Percentiles rank a stretch among this genome's conserved stretches.
Conservation (phyloP, 257 asterid genomes). For the Nicotiana tomentosiformis region DNA sequence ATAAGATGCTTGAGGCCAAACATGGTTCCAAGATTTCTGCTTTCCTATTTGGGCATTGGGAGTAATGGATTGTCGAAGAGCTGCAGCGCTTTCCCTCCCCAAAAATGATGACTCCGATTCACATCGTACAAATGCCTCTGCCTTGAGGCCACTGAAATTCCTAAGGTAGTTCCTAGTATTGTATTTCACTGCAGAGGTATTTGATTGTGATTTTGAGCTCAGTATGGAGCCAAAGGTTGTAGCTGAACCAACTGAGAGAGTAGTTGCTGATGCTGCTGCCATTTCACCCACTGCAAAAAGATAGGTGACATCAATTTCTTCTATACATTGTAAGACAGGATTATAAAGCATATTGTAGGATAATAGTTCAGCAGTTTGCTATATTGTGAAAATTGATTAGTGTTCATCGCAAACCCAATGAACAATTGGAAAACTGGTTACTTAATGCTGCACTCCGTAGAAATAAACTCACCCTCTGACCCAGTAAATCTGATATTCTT, state of each 20-base stretch:
- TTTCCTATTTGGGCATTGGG: not conserved
- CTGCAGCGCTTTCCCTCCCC: conserved; percentile 3
- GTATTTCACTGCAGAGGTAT: not conserved
- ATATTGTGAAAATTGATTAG: not conserved
- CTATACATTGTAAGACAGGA: not conserved
- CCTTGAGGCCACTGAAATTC: conserved; percentile 13
- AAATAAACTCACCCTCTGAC: not conserved
- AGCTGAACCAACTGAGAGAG: conserved; percentile 14
- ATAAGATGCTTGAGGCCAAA: conserved; percentile 15
- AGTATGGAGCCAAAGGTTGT: not conserved
- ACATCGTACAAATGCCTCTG: not conserved
- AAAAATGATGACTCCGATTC: conserved; percentile 9
- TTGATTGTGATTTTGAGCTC: conserved; percentile 12
- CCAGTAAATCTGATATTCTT: not conserved
- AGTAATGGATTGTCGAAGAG: conserved; percentile 9
- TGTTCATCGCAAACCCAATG: not conserved
- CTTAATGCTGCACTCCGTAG: not conserved
- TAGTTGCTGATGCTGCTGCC: conserved; percentile 20
- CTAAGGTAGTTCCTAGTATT: conserved; percentile 5
- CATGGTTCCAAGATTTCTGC: not conserved
- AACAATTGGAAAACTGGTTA: not conserved
- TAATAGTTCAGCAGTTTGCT: not conserved
- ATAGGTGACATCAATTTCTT: not conserved
- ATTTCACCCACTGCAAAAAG: conserved; percentile 4
- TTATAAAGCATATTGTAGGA: not conserved